Evolutionary conservation across 352 stramenopile species (phyloP), one percentile per base, ranked within the genome.

Genomic region (Pythium angustatum): DNA sequence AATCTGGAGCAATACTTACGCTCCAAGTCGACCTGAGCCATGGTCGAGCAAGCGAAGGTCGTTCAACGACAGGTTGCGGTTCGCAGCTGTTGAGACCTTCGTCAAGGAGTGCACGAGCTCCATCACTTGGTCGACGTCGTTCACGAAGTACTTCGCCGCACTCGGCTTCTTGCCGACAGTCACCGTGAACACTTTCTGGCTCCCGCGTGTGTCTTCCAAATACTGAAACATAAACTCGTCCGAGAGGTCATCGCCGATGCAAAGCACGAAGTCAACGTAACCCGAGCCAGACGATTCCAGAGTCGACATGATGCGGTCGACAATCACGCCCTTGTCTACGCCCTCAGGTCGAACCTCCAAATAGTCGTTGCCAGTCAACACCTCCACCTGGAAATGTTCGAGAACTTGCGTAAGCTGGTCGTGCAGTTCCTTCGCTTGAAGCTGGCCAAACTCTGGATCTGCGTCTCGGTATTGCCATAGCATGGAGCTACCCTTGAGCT

Each of bases 391-490:
- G 67, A 98, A 99, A 58, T 90, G 85, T 72, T 98, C 87, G 12
- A 99, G 76, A 34, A 99, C 94, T 62, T 98, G 91, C 19, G 85
- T 87, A 9, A 99, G 75, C 73, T 99, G 96, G 66, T 99, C 96
- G 71, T 99, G 96, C 40, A 99, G 75, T 72, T 98, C 97, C 73
- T 98, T 98, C 4, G 96, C 97, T 75, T 99, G 98, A 47, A 99
- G 74, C 64, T 98, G 96, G 11, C 98, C 98, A 72, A 99, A 99
- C 63, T 99, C 98, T 9, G 97, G 96, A 77, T 99, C 98, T 11
- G 97, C 96, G 77, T 99, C 97, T 62, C 97, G 91, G 71, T 98
- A 99, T 75, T 99, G 97, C 97, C 98, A 99, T 41, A 99, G 70
- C 56, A 99, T 75, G 34, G 98, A 98, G 71, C 96, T 99, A 56